A percentile compares a stretch with the other conserved stretches of the same genome.
phyloP scores from a whole-genome alignment of 1,284 basidiomycete species.

The Pascua guehoae region DNA sequence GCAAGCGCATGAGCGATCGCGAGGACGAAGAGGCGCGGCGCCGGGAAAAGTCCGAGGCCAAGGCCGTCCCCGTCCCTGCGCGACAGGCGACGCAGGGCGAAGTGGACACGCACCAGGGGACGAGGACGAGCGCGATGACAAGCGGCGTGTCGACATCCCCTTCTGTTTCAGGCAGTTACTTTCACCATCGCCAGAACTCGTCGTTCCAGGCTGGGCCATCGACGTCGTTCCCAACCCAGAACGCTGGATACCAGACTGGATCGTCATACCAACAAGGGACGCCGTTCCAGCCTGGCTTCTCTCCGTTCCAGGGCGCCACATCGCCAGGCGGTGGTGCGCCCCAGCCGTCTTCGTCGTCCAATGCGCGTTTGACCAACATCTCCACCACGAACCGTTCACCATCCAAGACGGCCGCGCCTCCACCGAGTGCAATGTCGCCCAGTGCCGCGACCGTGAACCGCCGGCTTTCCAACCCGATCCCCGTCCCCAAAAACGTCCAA shows the following conservation, averaged over 20 bases:
- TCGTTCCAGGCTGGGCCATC: neutral
- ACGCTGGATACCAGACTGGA: no score
- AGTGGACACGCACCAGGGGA: slow-evolving; percentile 22
- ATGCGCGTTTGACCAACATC: no score
- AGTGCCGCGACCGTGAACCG: slow-evolving; percentile 4
- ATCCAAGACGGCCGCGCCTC: slow-evolving; percentile 5
- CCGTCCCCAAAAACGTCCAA: neutral
- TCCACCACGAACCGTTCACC: neutral
- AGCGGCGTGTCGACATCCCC: slow-evolving; percentile 13
- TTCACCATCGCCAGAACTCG: neutral
- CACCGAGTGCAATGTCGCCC: neutral
- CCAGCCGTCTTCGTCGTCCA: neutral
- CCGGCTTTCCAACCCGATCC: slow-evolving; percentile 10
- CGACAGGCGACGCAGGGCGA: slow-evolving; percentile 7
- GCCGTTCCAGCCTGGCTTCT: neutral
- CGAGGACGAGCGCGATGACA: neutral
- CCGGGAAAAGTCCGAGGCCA: slow-evolving; percentile 6
- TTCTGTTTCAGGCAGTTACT: slow-evolving; percentile 2
- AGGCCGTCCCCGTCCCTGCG: slow-evolving; percentile 4
- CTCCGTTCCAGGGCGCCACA: no score
- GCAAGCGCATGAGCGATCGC: slow-evolving; percentile 58
- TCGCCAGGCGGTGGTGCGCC: neutral
- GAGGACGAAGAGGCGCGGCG: slow-evolving; percentile 32
- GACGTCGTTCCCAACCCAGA: neutral
- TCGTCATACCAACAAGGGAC: neutral